Evolutionary conservation across 257 asterid genomes (phyloP), one percentile per base, ranked within the genome.

Genomic region (Nicotiana paniculata): DNA sequence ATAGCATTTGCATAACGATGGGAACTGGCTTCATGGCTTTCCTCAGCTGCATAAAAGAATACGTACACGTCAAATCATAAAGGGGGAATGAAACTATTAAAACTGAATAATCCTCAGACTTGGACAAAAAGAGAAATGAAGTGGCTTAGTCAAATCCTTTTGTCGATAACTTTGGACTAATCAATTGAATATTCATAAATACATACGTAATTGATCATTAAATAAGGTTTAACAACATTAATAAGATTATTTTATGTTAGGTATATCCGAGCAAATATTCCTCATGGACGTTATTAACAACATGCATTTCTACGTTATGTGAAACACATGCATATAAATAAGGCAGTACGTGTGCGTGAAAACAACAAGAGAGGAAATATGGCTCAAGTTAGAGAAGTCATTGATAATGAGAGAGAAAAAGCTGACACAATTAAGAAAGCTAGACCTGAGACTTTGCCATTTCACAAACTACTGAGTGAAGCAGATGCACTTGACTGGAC

Each of bases 401-500:
- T 86, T 91, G 84, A 77, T 54, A 54, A 24, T 32, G 77, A 67
- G 64, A 58, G 33, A 46, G 88, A 82, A 24, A 86, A 83, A 83
- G 72, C 35, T 12, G 8, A 46, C 5, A 6, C 13, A 21, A 86
- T 69, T 76, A 84, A 84, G 84, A 79, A 78, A 18, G 66, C 28
- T 6, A 33, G 21, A 18, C 11, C 85, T 11, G 84, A 83, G 48
- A 65, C 89, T 51, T 82, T 93, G 61, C 86, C 96, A 2, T 93
- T 89, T 77, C 65, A 48, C 79, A 86, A 91, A 51, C 92, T 93
- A 26, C 67, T 93, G 82, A 91, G 95, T 81, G 88, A 89, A 68
- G 98, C 98, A 24, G 96, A 93, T 83, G 82, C 62, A 54, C 30
- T 90, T 13, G 98, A 93, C 74, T 93, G 98, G 98, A 72, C 85